phyloP scores from a whole-genome alignment of 495 filamentous ascomycete species.

The Penicillium atrosanguineum region DNA sequence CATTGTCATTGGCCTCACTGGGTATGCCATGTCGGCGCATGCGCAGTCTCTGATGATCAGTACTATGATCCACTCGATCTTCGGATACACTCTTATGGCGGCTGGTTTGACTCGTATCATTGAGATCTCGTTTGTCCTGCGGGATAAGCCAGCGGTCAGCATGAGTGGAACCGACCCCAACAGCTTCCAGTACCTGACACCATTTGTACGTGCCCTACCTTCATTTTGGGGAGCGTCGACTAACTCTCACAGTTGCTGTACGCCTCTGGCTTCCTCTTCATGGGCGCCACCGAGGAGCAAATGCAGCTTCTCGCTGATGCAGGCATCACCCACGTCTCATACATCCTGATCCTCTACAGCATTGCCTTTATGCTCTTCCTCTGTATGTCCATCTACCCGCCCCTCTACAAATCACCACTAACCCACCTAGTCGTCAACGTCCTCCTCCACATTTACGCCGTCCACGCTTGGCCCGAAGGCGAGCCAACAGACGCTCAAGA shows the following conservation, averaged over 20 bases:
- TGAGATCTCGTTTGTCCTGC: conserved; percentile 85
- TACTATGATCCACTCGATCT: conserved; percentile 86
- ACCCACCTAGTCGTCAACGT: conserved; percentile 62
- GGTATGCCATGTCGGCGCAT: conserved; percentile 92
- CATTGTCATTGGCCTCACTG: conserved; percentile 85
- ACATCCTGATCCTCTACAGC: conserved; percentile 86
- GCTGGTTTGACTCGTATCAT: conserved; percentile 81
- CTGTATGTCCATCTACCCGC: conserved; percentile 47
- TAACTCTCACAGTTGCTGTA: conserved; percentile 68
- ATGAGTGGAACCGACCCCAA: conserved; percentile 62
- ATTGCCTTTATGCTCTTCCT: conserved; percentile 88
- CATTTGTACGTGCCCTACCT: conserved; percentile 67
- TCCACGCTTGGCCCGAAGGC: conserved; percentile 52
- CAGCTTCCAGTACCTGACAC: conserved; percentile 90
- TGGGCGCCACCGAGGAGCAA: conserved; percentile 96
- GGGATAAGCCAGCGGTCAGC: conserved; percentile 60
- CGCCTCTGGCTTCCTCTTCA: conserved; percentile 93
- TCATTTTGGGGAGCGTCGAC: conserved; percentile 4
- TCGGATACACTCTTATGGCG: conserved; percentile 94
- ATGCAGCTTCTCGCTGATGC: conserved; percentile 71
- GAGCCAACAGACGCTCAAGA: conserved; percentile 24
- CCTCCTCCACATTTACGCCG: conserved; percentile 79
- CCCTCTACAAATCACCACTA: conserved; percentile 1
- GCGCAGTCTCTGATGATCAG: conserved; percentile 79
- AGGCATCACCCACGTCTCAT: conserved; percentile 83